Percentiles rank a stretch among this genome's conserved stretches.
These are phyloP conservation scores for Trichophyton simii DNA, from an alignment of 2,329 filamentous ascomycete species.

Conservation along the genomic window DNA sequence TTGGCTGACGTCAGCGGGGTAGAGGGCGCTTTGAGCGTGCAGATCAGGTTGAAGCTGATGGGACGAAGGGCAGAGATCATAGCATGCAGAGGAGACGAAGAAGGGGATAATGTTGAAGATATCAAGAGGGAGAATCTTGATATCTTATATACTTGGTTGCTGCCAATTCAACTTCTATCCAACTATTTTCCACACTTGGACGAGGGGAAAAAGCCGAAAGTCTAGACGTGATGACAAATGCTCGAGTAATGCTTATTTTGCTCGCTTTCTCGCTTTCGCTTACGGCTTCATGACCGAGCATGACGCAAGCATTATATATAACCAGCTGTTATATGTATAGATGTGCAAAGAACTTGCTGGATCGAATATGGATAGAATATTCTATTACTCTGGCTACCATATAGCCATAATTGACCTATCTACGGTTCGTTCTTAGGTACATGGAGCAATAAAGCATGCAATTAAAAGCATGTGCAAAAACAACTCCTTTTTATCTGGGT, in stretches of 20 bases:
- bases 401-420: not conserved
- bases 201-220: not conserved
- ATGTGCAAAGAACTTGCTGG: not conserved
- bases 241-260: not conserved
- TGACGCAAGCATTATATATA: not conserved
- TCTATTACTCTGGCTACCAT: not conserved
- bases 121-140: not conserved
- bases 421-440: not conserved
- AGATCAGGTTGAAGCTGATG: conserved; percentile 5
- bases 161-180: not conserved
- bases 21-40: not conserved
- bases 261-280: not conserved
- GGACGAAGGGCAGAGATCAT: not conserved
- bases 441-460: not conserved
- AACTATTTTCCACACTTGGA: too few species aligned
- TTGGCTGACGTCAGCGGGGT: conserved; percentile 11
- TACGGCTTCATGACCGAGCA: not conserved
- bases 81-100: not conserved
- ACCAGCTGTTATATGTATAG: not conserved
- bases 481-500: not conserved
- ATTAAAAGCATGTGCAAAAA: not conserved
- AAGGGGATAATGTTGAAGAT: not conserved
- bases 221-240: not conserved
- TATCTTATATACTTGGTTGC: not conserved
- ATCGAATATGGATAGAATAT: not conserved